Evolutionary conservation across 1,284 basidiomycete species (phyloP).

Genomic region (Sanghuangporus sanghuang): DNA sequence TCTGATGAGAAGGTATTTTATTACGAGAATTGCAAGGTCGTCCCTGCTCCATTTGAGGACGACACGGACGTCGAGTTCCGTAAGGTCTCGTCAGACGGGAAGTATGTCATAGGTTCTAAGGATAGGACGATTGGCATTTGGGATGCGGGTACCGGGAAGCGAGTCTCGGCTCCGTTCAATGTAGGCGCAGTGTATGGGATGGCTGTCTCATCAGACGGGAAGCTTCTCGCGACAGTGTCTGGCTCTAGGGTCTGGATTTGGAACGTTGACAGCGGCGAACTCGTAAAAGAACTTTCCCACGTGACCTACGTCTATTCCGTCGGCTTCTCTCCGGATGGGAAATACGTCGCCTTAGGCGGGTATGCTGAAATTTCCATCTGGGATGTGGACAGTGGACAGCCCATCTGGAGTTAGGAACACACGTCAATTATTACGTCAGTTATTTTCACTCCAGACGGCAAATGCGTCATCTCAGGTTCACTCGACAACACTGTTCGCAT

Average conservation of each 20-base stretch:
- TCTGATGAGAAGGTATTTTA: too few species aligned
- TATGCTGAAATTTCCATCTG: neutral
- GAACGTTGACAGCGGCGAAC: neutral
- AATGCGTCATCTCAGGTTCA: too few species aligned
- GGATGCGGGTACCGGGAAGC: neutral
- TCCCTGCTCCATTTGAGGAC: too few species aligned
- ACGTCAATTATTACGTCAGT: neutral
- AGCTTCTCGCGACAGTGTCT: neutral
- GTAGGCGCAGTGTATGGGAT: slow-evolving; percentile 66
- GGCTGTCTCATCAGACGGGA: slow-evolving; percentile 24
- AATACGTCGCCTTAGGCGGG: neutral
- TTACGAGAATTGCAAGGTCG: slow-evolving; percentile 39
- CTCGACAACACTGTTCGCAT: too few species aligned
- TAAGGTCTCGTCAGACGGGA: too few species aligned
- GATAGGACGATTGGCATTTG: slow-evolving; percentile 1
- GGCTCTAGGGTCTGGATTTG: too few species aligned
- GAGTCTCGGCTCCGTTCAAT: neutral
- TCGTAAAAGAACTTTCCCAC: neutral
- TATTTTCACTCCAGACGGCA: too few species aligned
- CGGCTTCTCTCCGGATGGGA: neutral
- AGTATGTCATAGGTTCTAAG: slow-evolving; percentile 18
- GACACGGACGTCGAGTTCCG: too few species aligned
- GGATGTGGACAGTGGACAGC: neutral
- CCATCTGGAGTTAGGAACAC: neutral
- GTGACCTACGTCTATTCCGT: neutral